phyloP scores from a whole-genome alignment of 495 filamentous ascomycete genomes.

The Lophiostoma macrostomum region DNA sequence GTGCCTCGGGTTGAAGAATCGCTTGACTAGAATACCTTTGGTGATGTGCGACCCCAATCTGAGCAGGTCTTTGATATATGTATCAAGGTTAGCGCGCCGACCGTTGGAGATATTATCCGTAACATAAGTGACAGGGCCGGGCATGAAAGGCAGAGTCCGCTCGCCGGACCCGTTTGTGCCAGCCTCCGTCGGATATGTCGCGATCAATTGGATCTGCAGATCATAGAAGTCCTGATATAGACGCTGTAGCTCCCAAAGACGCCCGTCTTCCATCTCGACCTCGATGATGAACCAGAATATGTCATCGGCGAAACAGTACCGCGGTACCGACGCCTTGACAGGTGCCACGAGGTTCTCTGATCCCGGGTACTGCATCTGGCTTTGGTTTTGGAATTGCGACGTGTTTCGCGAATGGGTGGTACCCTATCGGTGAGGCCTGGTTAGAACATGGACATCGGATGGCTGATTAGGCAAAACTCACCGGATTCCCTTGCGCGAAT shows the following conservation, averaged over 20 bases:
- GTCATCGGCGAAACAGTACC: conserved; percentile 94
- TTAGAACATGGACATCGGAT: conserved; percentile 39
- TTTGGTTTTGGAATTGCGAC: conserved; percentile 44
- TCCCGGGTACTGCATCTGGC: conserved; percentile 32
- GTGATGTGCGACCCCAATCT: conserved; percentile 80
- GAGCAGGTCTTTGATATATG: conserved; percentile 89
- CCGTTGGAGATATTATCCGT: conserved; percentile 96
- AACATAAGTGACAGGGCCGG: conserved; percentile 94
- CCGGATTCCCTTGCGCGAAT: conserved; percentile 29
- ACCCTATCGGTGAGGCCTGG: conserved; percentile 9
- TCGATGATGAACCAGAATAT: conserved; percentile 99
- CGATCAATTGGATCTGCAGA: conserved; percentile 92
- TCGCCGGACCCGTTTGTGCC: conserved; percentile 73
- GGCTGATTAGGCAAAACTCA: conserved; percentile 39
- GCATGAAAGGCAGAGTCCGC: conserved; percentile 94
- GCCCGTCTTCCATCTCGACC: conserved; percentile 83
- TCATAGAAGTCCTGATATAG: conserved; percentile 99
- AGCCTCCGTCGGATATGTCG: conserved; percentile 90
- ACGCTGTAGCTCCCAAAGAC: conserved; percentile 85
- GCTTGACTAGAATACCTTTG: conserved; percentile 73
- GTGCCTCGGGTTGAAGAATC: conserved; percentile 84
- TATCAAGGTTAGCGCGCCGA: conserved; percentile 83
- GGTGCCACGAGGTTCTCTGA: conserved; percentile 47
- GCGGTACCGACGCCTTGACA: conserved; percentile 78
- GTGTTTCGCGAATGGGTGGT: conserved; percentile 36